These are phyloP conservation scores for Fusarium nodosum DNA, from an alignment of 2,329 filamentous ascomycete species.

Conservation along the genomic window DNA sequence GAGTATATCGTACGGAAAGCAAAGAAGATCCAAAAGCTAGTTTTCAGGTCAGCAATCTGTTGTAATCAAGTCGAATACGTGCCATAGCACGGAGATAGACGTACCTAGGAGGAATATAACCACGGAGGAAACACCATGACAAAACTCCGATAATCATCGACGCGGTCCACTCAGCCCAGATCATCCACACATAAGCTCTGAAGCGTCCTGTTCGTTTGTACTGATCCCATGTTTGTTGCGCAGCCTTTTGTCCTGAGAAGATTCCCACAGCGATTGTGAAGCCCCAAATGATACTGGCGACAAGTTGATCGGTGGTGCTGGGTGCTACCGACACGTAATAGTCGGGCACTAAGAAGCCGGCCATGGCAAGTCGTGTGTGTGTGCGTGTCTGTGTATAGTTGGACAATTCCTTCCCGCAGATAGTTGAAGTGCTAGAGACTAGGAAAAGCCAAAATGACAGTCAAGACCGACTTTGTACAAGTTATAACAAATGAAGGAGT, in stretches of 20 bases:
- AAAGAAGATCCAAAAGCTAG: slow-evolving; percentile 45
- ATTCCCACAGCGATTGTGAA: slow-evolving; percentile 44
- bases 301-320: slow-evolving; percentile 33
- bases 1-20: slow-evolving; percentile 25
- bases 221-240: slow-evolving; percentile 40
- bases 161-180: slow-evolving; percentile 44
- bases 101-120: slow-evolving; percentile 39
- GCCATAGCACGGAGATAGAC: not conserved
- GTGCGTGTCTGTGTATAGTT: no score
- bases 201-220: slow-evolving; percentile 34
- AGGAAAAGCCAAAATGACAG: not conserved
- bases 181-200: slow-evolving; percentile 40
- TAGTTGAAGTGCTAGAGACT: not conserved
- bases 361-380: slow-evolving; percentile 2
- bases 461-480: not conserved
- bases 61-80: not conserved
- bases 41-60: slow-evolving; percentile 1
- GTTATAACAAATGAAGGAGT: not conserved
- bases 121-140: slow-evolving; percentile 41
- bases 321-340: slow-evolving; percentile 31
- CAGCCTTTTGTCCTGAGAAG: slow-evolving; percentile 39
- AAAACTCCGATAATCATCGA: slow-evolving; percentile 43
- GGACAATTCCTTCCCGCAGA: not conserved
- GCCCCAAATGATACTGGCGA: slow-evolving; percentile 48
- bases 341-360: slow-evolving; percentile 39